Conservation (phyloP, 257 asterid species). For the Solanum chiquidenum region DNA sequence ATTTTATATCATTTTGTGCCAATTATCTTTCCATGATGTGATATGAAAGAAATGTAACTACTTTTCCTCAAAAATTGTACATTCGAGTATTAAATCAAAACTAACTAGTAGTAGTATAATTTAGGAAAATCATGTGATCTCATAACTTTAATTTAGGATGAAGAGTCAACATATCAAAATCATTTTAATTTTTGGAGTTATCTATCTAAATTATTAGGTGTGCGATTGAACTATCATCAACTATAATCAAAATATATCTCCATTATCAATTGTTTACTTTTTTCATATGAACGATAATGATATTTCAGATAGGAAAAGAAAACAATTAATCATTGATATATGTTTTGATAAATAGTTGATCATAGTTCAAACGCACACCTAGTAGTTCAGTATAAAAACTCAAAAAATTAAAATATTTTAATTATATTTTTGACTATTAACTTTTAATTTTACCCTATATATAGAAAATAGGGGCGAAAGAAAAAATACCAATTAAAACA, state of each 20-base stretch:
- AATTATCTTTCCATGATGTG: neutral
- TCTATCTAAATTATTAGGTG: neutral
- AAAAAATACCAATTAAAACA: neutral
- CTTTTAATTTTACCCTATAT: neutral
- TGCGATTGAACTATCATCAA: neutral
- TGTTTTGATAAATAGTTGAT: neutral
- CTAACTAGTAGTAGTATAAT: neutral
- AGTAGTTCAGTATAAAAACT: too few relatives aligned
- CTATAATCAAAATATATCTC: accelerated
- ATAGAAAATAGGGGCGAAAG: neutral
- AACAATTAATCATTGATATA: neutral
- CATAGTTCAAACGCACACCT: neutral
- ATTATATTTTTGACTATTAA: too few relatives aligned
- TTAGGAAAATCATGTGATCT: neutral
- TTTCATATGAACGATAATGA: neutral
- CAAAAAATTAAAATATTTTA: too few relatives aligned
- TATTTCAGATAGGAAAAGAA: neutral
- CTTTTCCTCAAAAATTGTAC: neutral
- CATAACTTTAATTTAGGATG: neutral
- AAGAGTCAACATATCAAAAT: neutral
- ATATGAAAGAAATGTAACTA: neutral
- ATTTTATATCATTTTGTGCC: neutral
- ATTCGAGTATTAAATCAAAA: neutral
- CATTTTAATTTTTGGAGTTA: too few relatives aligned
- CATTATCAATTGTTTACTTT: too few relatives aligned